Evolutionary conservation across 2,329 filamentous ascomycete species (phyloP), one percentile per base, ranked within the genome.

Genomic region (Colletotrichum shisoi): DNA sequence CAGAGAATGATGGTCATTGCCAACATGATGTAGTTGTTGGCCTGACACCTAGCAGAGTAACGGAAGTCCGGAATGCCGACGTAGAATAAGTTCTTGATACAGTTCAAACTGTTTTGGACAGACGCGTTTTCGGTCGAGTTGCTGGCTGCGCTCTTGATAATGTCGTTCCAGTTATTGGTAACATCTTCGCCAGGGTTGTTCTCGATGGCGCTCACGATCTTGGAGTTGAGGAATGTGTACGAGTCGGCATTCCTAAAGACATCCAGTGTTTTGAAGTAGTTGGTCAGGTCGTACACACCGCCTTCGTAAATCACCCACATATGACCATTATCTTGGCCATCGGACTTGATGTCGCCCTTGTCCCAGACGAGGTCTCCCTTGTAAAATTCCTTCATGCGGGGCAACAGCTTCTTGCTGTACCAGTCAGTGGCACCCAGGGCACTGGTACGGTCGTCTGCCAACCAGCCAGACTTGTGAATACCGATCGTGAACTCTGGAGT

Each of bases 21-120:
- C 59, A 98, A 82, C 65, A 99, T 82, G 70, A 98, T 89, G 79
- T 93, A 98, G 80, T 94, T 94, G 82, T 97, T 96, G 74, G 93
- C 89, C 73, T 92, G 88, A 76, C 95, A 99, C 71, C 84, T 86
- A 2, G 93, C 77, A 1, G 85, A 83, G 21, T 91, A 80, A 56
- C 95, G 88, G 84, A 98, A 98, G 77, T 99, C 95, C 0, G 88
- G 86, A 69, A 89, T 90, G 57, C 94, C 95, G 57, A 90, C 84
- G 73, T 93, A 95, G 78, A 96, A 97, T 21, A 87, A 84, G 71
- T 93, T 91, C 73, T 94, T 85, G 71, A 98, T 85, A 77, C 95
- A 99, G 72, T 89, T 89, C 73, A 93, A 79, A 70, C 88, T 92
- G 78, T 92, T 91, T 27, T 76, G 69, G 59, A 91, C 84, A 21